Evolutionary conservation across 2,329 filamentous ascomycete genomes (phyloP), one percentile per base, ranked within the genome.

Genomic region (Hymenoscyphus infarciens): DNA sequence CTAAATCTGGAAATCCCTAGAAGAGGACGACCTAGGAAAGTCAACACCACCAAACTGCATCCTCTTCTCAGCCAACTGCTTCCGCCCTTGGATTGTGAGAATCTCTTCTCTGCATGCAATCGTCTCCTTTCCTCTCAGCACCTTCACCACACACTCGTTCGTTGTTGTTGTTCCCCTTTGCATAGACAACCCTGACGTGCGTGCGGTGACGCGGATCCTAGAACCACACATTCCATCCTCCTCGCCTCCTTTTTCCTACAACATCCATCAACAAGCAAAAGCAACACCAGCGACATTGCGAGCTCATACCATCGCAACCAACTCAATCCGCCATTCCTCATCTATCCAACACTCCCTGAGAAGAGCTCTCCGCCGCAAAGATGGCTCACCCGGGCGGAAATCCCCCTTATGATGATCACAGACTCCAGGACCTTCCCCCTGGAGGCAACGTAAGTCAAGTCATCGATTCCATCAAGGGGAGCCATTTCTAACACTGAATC

Each of bases 301-400:
- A 27, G 33, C n/a, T 11, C 19, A 16, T 13, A 60, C 29, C 58
- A 54, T 45, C 52, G 25, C 31, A 22, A 11, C 52, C 13, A 29
- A 35, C 53, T 38, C 45, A 13, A 53, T 29, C 39, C 29, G 22
- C 31, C 38, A 8, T 16, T 5, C 19, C 35, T 7, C 13, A 45
- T 39, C 11, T n/a, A 39, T 57, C 56, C 19, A 55, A 33, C 3
- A 31, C 11, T 11, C 13, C 25, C n/a, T 55, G 27, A 55, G 16
- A 22, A 54, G 31, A 54, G 5, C 22, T 15, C 10, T 19, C 15
- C 15, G n/a, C 15, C 15, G n/a, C 31, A 35, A 80, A 70, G 75
- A 86, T 86, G 84, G 87, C 87, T 72, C 89, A 89, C 77, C 83
- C 85, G 77, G 83, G 60, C 31, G 58, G 84, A 74, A 77, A 79